phyloP scores from a whole-genome alignment of 768 basidiomycete species.

The Boletales sp. region DNA sequence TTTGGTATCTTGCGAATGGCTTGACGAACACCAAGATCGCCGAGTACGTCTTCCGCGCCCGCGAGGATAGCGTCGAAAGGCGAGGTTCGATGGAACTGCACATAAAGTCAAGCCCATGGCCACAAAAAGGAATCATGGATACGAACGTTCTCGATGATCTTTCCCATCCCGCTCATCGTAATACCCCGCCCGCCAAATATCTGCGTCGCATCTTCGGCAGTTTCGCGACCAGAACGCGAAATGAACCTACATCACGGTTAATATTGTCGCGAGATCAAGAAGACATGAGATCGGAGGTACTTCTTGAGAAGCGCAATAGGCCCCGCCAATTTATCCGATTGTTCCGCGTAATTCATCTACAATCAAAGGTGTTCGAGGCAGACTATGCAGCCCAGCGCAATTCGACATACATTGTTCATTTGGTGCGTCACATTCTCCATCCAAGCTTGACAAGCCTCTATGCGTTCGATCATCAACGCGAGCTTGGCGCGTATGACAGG shows the following conservation, averaged over 20 bases:
- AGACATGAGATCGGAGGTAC: slow-evolving; percentile 37
- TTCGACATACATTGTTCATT: slow-evolving; percentile 72
- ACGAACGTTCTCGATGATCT: slow-evolving; percentile 73
- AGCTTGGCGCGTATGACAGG: slow-evolving; percentile 88
- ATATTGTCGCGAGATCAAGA: not conserved
- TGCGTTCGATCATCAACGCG: slow-evolving; percentile 83
- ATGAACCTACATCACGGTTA: slow-evolving; percentile 48
- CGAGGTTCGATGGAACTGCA: slow-evolving; percentile 76
- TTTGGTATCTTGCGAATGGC: slow-evolving; percentile 69
- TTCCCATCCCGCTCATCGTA: slow-evolving; percentile 86
- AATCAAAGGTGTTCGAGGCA: not conserved
- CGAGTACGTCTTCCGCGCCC: slow-evolving; percentile 72
- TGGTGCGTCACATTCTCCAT: slow-evolving; percentile 87
- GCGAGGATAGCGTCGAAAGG: slow-evolving; percentile 84
- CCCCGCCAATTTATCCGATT: slow-evolving; percentile 83
- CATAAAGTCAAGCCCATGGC: not conserved
- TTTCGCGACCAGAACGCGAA: slow-evolving; percentile 49
- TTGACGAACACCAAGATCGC: slow-evolving; percentile 71
- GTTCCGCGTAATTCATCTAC: slow-evolving; percentile 84
- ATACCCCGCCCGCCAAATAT: slow-evolving; percentile 89
- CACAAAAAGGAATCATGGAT: no score
- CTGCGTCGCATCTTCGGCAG: slow-evolving; percentile 69
- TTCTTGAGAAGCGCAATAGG: slow-evolving; percentile 87
- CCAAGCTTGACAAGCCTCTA: slow-evolving; percentile 86
- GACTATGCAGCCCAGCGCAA: not conserved